Evolutionary conservation across 768 basidiomycete genomes (phyloP).

Genomic region (Naematelia aurantialba): DNA sequence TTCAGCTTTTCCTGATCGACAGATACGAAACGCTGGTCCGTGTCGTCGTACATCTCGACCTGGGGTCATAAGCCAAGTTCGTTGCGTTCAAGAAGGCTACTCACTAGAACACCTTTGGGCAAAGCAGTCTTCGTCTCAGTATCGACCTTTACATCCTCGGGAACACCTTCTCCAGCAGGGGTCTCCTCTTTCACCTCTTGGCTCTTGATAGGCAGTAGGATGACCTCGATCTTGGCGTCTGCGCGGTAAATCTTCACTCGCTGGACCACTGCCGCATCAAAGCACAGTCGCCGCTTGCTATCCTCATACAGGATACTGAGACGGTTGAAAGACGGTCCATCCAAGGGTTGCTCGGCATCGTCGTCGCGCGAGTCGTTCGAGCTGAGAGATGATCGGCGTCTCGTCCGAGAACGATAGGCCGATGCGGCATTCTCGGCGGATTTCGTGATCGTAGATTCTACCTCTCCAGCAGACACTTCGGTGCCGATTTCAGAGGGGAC

Average conservation of each 20-base stretch:
- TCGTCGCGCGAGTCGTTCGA: slow-evolving; percentile 7
- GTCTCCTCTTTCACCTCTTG: slow-evolving; percentile 10
- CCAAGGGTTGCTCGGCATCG: slow-evolving; percentile 1
- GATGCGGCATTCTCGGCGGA: slow-evolving; percentile 13
- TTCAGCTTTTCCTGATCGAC: slow-evolving; percentile 31
- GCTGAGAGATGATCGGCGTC: slow-evolving; percentile 19
- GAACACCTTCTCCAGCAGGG: slow-evolving; percentile 9
- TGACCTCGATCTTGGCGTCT: slow-evolving; percentile 81
- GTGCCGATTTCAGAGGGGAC: neutral
- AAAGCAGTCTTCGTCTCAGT: slow-evolving; percentile 11
- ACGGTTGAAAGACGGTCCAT: slow-evolving; percentile 47
- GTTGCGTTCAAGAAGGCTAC: too few relatives aligned
- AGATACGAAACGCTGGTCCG: slow-evolving; percentile 45
- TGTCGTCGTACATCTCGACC: slow-evolving; percentile 47
- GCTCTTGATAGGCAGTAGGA: slow-evolving; percentile 52
- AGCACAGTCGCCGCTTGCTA: slow-evolving; percentile 76
- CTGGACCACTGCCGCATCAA: slow-evolving; percentile 84
- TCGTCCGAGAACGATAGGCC: slow-evolving; percentile 11
- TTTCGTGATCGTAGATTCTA: slow-evolving; percentile 9
- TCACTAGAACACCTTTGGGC: slow-evolving; percentile 46
- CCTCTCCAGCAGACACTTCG: slow-evolving; percentile 1
- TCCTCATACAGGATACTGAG: slow-evolving; percentile 94
- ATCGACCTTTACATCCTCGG: slow-evolving; percentile 12
- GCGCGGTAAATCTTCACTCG: slow-evolving; percentile 72
- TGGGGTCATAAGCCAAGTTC: slow-evolving; percentile 18